These are phyloP conservation scores for Vigna angularis DNA, from an alignment of 306 rosid species.

Conservation along the genomic window DNA sequence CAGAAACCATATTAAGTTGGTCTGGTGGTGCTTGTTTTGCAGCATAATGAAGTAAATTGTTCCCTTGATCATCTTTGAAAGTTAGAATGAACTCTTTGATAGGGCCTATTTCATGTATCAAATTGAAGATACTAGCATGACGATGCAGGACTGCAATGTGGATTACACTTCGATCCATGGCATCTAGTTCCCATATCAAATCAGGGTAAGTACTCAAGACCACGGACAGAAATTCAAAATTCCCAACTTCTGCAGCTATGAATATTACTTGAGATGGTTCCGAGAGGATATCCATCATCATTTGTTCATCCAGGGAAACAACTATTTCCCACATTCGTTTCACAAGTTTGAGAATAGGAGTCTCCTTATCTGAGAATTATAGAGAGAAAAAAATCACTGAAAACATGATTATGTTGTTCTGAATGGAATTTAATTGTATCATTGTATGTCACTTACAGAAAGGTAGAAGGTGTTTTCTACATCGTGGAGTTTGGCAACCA, in stretches of 20 bases:
- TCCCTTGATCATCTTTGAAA: neutral
- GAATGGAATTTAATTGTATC: neutral
- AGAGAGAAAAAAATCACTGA: neutral
- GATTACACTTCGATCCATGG: constrained; percentile 38
- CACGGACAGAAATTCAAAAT: constrained; percentile 50
- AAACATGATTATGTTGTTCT: neutral
- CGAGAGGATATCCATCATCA: constrained; percentile 10
- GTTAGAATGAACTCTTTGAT: constrained; percentile 38
- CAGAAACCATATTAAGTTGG: constrained; percentile 46
- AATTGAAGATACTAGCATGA: constrained; percentile 55
- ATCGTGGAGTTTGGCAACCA: neutral
- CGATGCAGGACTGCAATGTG: constrained; percentile 48
- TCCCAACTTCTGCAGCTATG: constrained; percentile 52
- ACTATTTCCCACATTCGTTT: constrained; percentile 32
- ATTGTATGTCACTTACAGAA: neutral
- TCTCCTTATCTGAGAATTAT: constrained; percentile 29
- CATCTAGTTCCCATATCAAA: constrained; percentile 50
- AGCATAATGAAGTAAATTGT: constrained; percentile 50
- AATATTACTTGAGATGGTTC: constrained; percentile 39
- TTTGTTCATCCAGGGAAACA: neutral
- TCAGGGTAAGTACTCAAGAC: constrained; percentile 48
- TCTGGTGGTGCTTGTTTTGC: constrained; percentile 46
- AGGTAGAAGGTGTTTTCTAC: constrained; percentile 31
- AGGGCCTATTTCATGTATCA: constrained; percentile 48
- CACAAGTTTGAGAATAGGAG: constrained; percentile 27